These are phyloP conservation scores for Schizosaccharomyces pombe DNA, from an alignment of 805 yeast species.

Conservation along the genomic window DNA sequence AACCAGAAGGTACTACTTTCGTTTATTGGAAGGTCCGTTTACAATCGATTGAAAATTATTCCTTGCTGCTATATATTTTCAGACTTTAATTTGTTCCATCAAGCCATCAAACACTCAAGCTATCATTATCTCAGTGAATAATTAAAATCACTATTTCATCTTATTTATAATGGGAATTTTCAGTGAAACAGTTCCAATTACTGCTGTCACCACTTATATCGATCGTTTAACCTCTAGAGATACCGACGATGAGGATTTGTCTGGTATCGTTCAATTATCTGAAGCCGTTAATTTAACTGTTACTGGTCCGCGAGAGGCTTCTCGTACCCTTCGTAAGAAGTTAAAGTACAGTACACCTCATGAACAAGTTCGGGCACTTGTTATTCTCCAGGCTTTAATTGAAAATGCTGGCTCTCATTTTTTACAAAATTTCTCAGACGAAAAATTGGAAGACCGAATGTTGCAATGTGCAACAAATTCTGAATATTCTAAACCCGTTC, in stretches of 20 bases:
- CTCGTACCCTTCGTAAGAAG: conserved; percentile 70
- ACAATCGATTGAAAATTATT: too few relatives aligned
- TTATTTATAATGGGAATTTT: too few relatives aligned
- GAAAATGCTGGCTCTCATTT: conserved; percentile 26
- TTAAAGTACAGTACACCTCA: conserved; percentile 55
- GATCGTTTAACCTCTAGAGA: conserved; percentile 14
- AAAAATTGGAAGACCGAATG: conserved; percentile 40
- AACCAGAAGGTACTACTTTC: too few relatives aligned
- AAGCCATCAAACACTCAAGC: too few relatives aligned
- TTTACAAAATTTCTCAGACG: conserved; percentile 22
- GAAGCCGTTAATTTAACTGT: conserved; percentile 26
- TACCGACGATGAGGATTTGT: conserved; percentile 17
- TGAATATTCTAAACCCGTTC: conserved; percentile 21
- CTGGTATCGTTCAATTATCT: conserved; percentile 33
- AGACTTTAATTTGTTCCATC: too few relatives aligned
- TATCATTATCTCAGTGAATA: too few relatives aligned
- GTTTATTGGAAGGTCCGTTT: too few relatives aligned
- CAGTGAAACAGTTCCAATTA: conserved; percentile 20
- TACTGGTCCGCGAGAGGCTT: conserved; percentile 44
- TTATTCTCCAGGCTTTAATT: conserved; percentile 34
- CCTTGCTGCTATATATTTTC: too few relatives aligned
- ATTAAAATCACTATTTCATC: too few relatives aligned
- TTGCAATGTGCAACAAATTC: conserved; percentile 25
- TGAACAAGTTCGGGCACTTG: conserved; percentile 49
- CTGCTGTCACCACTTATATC: conserved; percentile 21